These are phyloP conservation scores for Combretum micranthum DNA, from an alignment of 345 rosid species.

Conservation along the genomic window DNA sequence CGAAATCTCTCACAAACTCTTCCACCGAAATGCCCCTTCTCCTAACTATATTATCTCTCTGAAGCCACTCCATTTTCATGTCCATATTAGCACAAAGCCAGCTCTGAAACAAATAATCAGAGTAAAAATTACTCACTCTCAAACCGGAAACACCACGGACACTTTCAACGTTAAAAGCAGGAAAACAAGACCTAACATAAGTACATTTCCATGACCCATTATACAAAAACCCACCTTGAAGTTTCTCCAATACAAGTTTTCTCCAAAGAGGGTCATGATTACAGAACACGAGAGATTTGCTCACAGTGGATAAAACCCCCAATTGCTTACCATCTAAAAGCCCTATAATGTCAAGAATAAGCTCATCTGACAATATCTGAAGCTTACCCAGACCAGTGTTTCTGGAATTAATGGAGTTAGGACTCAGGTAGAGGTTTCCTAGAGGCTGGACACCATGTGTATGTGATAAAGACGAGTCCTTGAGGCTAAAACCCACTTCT, in stretches of 20 bases:
- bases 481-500: conserved; percentile 53
- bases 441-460: conserved; percentile 79
- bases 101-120: conserved; percentile 88
- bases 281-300: conserved; percentile 66
- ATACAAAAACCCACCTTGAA: conserved; percentile 55
- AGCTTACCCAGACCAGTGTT: conserved; percentile 81
- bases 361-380: conserved; percentile 61
- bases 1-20: conserved; percentile 60
- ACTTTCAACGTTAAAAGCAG: conserved; percentile 20
- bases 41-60: conserved; percentile 68
- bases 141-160: conserved; percentile 16
- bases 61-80: conserved; percentile 92
- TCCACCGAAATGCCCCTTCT: conserved; percentile 67
- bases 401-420: conserved; percentile 51
- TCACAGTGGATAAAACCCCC: conserved; percentile 65
- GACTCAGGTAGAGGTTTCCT: conserved; percentile 65
- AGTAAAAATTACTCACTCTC: conserved; percentile 69
- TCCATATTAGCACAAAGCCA: conserved; percentile 98
- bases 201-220: conserved; percentile 73
- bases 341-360: conserved; percentile 72
- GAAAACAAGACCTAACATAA: conserved; percentile 40
- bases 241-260: conserved; percentile 61
- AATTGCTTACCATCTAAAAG: conserved; percentile 45
- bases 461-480: conserved; percentile 42
- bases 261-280: conserved; percentile 87